Evolutionary conservation across 805 yeast genomes (phyloP).

Genomic region (Candida ponderosae): DNA sequence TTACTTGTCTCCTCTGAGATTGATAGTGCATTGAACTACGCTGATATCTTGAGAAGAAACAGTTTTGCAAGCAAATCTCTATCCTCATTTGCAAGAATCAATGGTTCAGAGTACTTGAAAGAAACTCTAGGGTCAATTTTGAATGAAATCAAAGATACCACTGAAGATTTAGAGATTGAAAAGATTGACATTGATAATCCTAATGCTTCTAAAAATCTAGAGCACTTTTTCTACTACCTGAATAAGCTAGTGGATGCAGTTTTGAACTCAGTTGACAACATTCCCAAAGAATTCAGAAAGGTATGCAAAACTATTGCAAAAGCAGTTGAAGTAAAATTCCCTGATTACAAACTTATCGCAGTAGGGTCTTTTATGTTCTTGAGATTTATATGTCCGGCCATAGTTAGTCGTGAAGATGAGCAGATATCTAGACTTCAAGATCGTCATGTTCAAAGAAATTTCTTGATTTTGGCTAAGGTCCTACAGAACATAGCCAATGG

Average conservation of each 20-base stretch:
- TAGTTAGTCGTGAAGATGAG: slow-evolving; percentile 72
- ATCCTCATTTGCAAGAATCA: slow-evolving; percentile 61
- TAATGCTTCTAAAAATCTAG: slow-evolving; percentile 31
- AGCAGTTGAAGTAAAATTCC: slow-evolving; percentile 53
- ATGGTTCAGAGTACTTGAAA: slow-evolving; percentile 53
- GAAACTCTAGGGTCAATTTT: slow-evolving; percentile 49
- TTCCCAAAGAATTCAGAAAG: slow-evolving; percentile 68
- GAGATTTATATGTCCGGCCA: slow-evolving; percentile 79
- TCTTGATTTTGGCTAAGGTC: slow-evolving; percentile 74
- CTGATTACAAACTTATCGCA: slow-evolving; percentile 58
- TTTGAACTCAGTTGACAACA: slow-evolving; percentile 39
- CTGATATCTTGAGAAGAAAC: slow-evolving; percentile 73
- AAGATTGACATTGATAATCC: slow-evolving; percentile 31
- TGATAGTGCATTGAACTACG: slow-evolving; percentile 45
- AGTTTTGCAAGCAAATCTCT: slow-evolving; percentile 75
- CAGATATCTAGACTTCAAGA: slow-evolving; percentile 30
- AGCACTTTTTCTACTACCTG: slow-evolving; percentile 48
- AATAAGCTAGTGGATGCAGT: slow-evolving; percentile 52
- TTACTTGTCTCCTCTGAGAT: slow-evolving; percentile 59
- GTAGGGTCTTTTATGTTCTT: slow-evolving; percentile 84
- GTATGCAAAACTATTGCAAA: slow-evolving; percentile 60
- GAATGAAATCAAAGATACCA: slow-evolving; percentile 39
- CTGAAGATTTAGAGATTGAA: slow-evolving; percentile 59
- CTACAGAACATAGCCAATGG: slow-evolving; percentile 86
- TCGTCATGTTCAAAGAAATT: slow-evolving; percentile 46